Evolutionary conservation across 352 stramenopile species (phyloP).

Genomic region (Phytophthora sp.): DNA sequence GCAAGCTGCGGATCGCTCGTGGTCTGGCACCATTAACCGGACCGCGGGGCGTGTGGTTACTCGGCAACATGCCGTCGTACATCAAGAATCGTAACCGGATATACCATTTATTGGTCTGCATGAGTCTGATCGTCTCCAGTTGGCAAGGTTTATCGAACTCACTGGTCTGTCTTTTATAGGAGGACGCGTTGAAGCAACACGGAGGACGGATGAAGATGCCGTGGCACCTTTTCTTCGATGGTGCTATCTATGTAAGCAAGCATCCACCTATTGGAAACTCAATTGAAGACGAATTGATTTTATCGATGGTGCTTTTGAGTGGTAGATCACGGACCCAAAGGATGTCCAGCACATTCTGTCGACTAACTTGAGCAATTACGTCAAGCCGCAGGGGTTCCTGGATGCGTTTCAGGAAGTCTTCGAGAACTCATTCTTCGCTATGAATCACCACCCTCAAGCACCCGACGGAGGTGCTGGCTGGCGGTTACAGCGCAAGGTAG

Average conservation of each 20-base stretch:
- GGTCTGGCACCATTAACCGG: conserved; percentile 50
- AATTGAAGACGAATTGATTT: too few relatives aligned
- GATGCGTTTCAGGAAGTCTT: conserved; percentile 73
- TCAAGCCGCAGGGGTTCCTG: conserved; percentile 75
- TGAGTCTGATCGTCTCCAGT: background rate
- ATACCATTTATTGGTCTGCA: conserved; percentile 56
- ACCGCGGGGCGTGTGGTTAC: conserved; percentile 47
- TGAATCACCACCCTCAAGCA: conserved; percentile 71
- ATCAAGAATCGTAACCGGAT: conserved; percentile 59
- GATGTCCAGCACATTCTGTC: conserved; percentile 74
- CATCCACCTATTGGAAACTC: background rate
- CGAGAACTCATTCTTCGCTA: conserved; percentile 73
- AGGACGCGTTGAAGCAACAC: conserved; percentile 47
- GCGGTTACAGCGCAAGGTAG: conserved; percentile 80
- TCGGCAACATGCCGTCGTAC: conserved; percentile 63
- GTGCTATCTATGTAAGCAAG: conserved; percentile 53
- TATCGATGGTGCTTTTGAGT: background rate
- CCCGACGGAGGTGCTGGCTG: conserved; percentile 64
- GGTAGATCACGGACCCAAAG: conserved; percentile 59
- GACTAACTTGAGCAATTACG: conserved; percentile 74
- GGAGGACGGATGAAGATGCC: conserved; percentile 67
- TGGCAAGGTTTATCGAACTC: background rate
- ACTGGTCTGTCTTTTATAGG: conserved; percentile 19
- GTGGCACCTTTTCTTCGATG: conserved; percentile 73
- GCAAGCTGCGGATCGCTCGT: conserved; percentile 61